A percentile compares a stretch with the other conserved stretches of the same genome.
Evolutionary conservation across 352 stramenopile genomes (phyloP).

Genomic region (Phytophthora cryptogea): DNA sequence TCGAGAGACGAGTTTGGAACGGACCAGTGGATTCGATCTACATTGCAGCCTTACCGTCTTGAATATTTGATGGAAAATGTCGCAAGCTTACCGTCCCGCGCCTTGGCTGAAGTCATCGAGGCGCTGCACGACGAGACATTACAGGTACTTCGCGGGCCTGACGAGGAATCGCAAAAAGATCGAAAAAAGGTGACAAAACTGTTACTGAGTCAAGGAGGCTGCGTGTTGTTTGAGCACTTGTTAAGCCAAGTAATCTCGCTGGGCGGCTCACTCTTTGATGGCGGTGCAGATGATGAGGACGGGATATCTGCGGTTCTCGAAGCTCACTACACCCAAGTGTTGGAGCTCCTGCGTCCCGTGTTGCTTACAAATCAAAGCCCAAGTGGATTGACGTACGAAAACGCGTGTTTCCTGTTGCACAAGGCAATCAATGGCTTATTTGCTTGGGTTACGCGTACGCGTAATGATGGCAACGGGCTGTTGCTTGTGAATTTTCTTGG

Average conservation of each 20-base stretch:
- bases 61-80: constrained; percentile 69
- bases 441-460: constrained; percentile 46
- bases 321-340: constrained; percentile 52
- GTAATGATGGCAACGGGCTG: constrained; percentile 35
- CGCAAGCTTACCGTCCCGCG: constrained; percentile 46
- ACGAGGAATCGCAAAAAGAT: constrained; percentile 23
- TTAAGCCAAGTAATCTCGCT: constrained; percentile 47
- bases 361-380: constrained; percentile 37
- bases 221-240: constrained; percentile 73
- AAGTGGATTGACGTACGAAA: constrained; percentile 67
- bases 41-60: constrained; percentile 68
- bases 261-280: constrained; percentile 39
- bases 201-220: constrained; percentile 56
- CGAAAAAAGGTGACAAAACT: constrained; percentile 28
- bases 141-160: constrained; percentile 33
- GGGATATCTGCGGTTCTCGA: constrained; percentile 50
- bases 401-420: constrained; percentile 58
- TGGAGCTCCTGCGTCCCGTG: constrained; percentile 50
- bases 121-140: constrained; percentile 62
- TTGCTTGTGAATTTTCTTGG: constrained; percentile 51
- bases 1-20: constrained; percentile 45
- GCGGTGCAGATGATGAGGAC: constrained; percentile 45
- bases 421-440: constrained; percentile 70
- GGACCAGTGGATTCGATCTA: constrained; percentile 61
- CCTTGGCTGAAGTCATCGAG: constrained; percentile 53